Conservation (phyloP, 2,329 filamentous ascomycete genomes). For the Nigrospora oryzae region DNA sequence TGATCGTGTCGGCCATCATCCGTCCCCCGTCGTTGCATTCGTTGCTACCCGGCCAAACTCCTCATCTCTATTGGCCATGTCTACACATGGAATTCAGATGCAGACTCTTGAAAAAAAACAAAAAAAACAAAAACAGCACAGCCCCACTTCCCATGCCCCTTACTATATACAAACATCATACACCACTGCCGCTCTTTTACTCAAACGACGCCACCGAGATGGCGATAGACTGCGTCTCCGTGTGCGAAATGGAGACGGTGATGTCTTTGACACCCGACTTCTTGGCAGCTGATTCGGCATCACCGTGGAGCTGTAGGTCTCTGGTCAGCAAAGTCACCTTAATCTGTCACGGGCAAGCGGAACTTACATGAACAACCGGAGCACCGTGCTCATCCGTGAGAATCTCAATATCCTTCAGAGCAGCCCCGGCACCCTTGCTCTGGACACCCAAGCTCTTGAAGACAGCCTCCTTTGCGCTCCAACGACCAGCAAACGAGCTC, state of each 20-base stretch:
- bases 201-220: slow-evolving; percentile 64
- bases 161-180: background rate
- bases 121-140: background rate
- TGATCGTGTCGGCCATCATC: too few species aligned
- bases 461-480: slow-evolving; percentile 97
- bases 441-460: slow-evolving; percentile 92
- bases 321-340: slow-evolving; percentile 25
- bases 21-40: too few species aligned
- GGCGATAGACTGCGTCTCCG: slow-evolving; percentile 86
- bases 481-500: slow-evolving; percentile 88
- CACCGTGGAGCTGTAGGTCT: slow-evolving; percentile 64
- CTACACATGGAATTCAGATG: background rate
- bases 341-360: background rate
- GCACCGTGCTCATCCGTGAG: slow-evolving; percentile 71
- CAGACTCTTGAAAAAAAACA: background rate
- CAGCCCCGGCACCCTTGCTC: slow-evolving; percentile 80
- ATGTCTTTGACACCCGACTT: slow-evolving; percentile 81
- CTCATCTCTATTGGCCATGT: background rate
- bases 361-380: slow-evolving; percentile 74
- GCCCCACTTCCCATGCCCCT: background rate
- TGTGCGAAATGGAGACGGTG: slow-evolving; percentile 92
- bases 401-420: slow-evolving; percentile 93
- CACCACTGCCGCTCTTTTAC: too few species aligned
- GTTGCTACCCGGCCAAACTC: too few species aligned
- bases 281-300: slow-evolving; percentile 75